These are phyloP conservation scores for Fusarium lyarnte DNA, from an alignment of 2,329 filamentous ascomycete species.

Conservation along the genomic window DNA sequence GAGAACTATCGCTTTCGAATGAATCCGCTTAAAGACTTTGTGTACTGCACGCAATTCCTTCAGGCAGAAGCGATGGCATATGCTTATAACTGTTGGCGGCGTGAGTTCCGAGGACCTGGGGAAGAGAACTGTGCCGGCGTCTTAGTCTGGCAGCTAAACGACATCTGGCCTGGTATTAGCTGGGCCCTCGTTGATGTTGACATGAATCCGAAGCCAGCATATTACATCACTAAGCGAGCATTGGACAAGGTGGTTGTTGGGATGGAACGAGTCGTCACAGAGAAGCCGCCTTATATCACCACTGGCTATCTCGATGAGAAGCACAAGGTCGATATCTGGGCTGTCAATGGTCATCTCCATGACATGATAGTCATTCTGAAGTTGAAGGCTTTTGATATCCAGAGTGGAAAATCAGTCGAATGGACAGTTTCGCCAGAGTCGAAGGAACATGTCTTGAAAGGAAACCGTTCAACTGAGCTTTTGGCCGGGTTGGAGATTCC, in stretches of 20 bases:
- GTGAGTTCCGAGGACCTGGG: neutral
- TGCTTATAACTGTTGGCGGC: slow-evolving; percentile 8
- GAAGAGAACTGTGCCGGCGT: neutral
- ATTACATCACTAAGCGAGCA: neutral
- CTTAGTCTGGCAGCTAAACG: slow-evolving; percentile 11
- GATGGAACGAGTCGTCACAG: neutral
- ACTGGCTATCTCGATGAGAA: neutral
- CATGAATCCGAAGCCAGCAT: neutral
- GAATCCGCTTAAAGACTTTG: neutral
- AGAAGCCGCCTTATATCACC: slow-evolving; percentile 3
- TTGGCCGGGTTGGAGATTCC: neutral
- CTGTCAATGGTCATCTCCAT: neutral
- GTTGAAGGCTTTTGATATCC: neutral
- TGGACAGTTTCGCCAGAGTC: rapidly evolving
- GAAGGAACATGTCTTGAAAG: neutral
- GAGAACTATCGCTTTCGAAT: slow-evolving; percentile 6
- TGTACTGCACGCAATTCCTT: slow-evolving; percentile 1
- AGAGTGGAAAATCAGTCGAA: neutral
- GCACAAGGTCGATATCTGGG: neutral
- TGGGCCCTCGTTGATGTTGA: neutral
- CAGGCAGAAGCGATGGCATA: neutral
- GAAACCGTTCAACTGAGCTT: neutral
- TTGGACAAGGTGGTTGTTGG: neutral
- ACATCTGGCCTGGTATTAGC: slow-evolving; percentile 9
- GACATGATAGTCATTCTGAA: neutral